Conservation (phyloP, 495 filamentous ascomycete species). For the Tuber microsphaerosporum region DNA sequence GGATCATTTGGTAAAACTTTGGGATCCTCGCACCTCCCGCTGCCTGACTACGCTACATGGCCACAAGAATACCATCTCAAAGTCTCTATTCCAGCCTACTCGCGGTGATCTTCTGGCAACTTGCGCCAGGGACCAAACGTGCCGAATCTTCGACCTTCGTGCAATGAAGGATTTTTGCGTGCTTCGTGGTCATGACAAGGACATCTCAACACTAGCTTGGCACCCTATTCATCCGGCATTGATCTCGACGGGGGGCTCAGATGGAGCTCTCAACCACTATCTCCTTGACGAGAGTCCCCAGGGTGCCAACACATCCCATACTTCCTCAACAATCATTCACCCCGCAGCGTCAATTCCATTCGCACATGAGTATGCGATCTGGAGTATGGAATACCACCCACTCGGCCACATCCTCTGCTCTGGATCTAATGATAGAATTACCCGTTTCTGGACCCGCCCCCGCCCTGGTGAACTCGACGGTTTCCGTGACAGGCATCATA, state of each 20-base stretch:
- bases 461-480: conserved; percentile 77
- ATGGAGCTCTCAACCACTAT: conserved; percentile 86
- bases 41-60: conserved; percentile 90
- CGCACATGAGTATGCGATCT: conserved; percentile 89
- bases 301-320: conserved; percentile 56
- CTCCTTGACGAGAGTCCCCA: conserved; percentile 76
- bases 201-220: conserved; percentile 86
- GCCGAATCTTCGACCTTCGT: conserved; percentile 84
- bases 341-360: conserved; percentile 77
- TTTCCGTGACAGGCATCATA: conserved; percentile 85
- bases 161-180: conserved; percentile 98
- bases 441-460: conserved; percentile 87
- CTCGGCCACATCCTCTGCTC: conserved; percentile 94
- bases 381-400: conserved; percentile 96
- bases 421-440: conserved; percentile 95
- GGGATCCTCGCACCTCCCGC: conserved; percentile 84
- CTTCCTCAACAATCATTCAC: conserved; percentile 76
- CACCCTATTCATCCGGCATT: conserved; percentile 83
- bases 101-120: conserved; percentile 81
- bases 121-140: conserved; percentile 83
- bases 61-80: conserved; percentile 94
- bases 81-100: conserved; percentile 75
- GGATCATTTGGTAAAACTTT: conserved; percentile 92
- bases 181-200: conserved; percentile 86
- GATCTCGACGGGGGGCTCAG: conserved; percentile 81